Base-by-base conservation (phyloP, 805 yeast genomes). In the Wickerhamiella hasegawae region DNA sequence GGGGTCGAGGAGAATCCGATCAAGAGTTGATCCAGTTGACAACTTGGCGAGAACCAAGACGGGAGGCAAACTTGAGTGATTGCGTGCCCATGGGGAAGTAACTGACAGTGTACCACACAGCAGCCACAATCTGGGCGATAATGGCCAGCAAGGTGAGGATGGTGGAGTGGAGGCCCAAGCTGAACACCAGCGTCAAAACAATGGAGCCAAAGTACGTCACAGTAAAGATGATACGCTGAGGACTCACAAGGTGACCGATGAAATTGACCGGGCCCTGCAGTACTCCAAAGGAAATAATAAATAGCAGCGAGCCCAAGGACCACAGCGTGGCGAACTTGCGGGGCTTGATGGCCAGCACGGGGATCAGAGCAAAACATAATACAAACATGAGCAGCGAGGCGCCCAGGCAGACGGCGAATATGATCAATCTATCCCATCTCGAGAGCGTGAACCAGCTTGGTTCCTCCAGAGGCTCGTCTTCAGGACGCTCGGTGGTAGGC, bases 21-120 rank as follows among this genome's bases (percentile, higher is more conserved):
- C n/a, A n/a, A n/a, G 56, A 43, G 34, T 59, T 62, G 23, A 60
- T 48, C 65, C 65, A 60, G 20, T 59, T 45, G 20, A 58, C 44
- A 47, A 71, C 72, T 37, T 71, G 73, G 38, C 69, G 63, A 4
- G 69, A 55, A 4, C 78, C 83, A 5, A 75, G 59, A 17, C 70
- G 57, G 12, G 72, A 61, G 1, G 76, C 66, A 54, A 73, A 61
- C 41, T 68, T 58, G 33, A 76, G 48, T 2, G 92, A 78, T 41
- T 79, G 77, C 1, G 87, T 80, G 10, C 98, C 98, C 60, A 85
- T 79, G 11, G 98, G 98, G 67, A 90, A 87, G 56, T 90, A 90
- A 48, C 94, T 80, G 28, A 87, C 65, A 0, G 90, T 76, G 54
- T 90, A 90, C 64, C 85, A 85, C 4, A 83, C 48, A n/a, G 90